Evolutionary conservation across 371 early-diverging fungal species (phyloP), one percentile per base, ranked within the genome.

Genomic region (Apophysomyces elegans): DNA sequence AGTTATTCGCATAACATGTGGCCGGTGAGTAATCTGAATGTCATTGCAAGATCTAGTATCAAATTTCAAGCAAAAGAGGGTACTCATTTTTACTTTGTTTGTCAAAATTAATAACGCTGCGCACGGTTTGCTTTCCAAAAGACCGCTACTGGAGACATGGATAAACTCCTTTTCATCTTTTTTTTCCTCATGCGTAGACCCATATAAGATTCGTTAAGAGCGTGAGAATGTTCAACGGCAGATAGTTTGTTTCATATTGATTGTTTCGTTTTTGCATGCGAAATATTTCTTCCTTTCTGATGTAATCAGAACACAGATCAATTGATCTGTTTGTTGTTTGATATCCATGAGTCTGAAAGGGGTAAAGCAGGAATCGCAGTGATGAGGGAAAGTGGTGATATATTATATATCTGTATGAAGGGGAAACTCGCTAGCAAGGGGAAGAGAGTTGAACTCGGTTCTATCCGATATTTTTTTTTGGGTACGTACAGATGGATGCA

Each of bases 401-500:
- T 26, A 26, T 26, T 26, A 26, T 26, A 26, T 26, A 26, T 26
- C 3, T 26, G 32, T 26, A 26, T 26, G 32, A 26, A 26, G 32
- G 32, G 32, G 32, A 3, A 26, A 26, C 32, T 26, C 32, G 2
- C 26, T 26, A 26, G 2, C 32, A 26, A 26, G 32, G 32, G 32
- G 32, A 26, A 26, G 32, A 26, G 32, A 26, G 32, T 26, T 26
- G 2, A 3, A 26, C 32, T 26, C 32, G 32, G 32, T 26, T 26
- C 41, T 41, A 41, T 11, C 11, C 41, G 11, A 41, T 41, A 41
- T 41, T 41, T 11, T 41, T 41, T 41, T 41, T 13, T 8, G 16
- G 46, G 13, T 18, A 45, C 16, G 54, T 50, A 50, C 54, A 50
- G 54, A 18, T 50, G 9, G 54, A 21, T 50, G 54, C 54, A 50